Evolutionary conservation across 257 asterid species (phyloP).

Genomic region (Solanum dulcamara): DNA sequence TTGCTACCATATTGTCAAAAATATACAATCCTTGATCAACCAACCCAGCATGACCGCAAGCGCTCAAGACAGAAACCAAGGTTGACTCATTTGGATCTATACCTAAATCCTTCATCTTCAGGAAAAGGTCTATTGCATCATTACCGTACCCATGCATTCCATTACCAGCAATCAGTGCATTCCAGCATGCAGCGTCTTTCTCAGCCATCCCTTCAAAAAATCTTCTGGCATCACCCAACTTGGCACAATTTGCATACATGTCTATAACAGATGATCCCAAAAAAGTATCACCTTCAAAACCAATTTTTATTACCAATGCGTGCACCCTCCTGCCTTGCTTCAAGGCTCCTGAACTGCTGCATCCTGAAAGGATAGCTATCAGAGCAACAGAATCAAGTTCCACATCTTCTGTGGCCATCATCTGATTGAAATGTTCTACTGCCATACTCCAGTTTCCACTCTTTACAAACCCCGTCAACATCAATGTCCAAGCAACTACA

Average conservation of each 20-base stretch:
- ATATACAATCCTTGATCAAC: conserved; percentile 41
- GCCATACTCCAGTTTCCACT: conserved; percentile 31
- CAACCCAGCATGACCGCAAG: conserved; percentile 42
- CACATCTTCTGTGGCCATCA: conserved; percentile 23
- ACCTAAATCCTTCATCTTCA: conserved; percentile 22
- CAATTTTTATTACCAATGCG: conserved; percentile 27
- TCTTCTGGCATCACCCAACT: conserved; percentile 16
- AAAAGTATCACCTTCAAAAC: conserved; percentile 31
- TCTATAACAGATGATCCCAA: conserved; percentile 42
- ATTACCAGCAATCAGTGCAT: conserved; percentile 43
- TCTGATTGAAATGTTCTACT: conserved; percentile 30
- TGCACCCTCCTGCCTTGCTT: conserved; percentile 47
- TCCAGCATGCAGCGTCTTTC: conserved; percentile 52
- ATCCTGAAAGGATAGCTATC: conserved; percentile 37
- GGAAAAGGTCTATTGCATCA: conserved; percentile 26
- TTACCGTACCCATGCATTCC: conserved; percentile 37
- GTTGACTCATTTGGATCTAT: conserved; percentile 35
- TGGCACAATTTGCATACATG: conserved; percentile 48
- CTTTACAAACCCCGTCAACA: conserved; percentile 43
- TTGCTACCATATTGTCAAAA: conserved; percentile 26
- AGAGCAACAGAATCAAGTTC: conserved; percentile 32
- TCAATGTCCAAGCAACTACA: conserved; percentile 47
- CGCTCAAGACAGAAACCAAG: conserved; percentile 34
- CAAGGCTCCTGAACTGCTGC: conserved; percentile 45
- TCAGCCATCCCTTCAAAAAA: conserved; percentile 24